Conservation (phyloP, 2,329 filamentous ascomycete genomes). For the Pyrenophora tritici-repentis region DNA sequence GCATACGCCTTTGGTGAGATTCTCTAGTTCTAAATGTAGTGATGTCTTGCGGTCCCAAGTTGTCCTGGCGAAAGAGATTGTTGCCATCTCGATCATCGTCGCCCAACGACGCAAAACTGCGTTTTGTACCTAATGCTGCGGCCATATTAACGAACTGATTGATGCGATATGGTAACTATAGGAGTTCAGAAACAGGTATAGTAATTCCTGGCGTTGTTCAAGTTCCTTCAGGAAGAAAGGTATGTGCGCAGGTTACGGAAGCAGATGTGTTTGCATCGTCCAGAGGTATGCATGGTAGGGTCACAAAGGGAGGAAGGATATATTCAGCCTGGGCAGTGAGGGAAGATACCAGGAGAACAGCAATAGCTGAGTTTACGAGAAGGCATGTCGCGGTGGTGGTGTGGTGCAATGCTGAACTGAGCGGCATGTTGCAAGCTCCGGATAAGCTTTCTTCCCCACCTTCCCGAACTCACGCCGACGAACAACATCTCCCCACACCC, state of each 20-base stretch:
- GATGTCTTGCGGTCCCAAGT: conserved; percentile 1
- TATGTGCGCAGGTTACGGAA: conserved; percentile 3
- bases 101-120: conserved; percentile 11
- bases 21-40: conserved; percentile 1
- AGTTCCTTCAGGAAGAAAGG: not conserved
- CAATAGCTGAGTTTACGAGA: conserved; percentile 1
- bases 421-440: conserved; percentile 6
- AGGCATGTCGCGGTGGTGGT: conserved; percentile 17
- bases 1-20: conserved; percentile 10
- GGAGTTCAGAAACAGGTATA: not conserved
- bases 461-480: conserved; percentile 2
- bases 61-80: conserved; percentile 2
- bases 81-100: conserved; percentile 9
- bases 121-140: conserved; percentile 6
- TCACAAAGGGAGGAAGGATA: not conserved
- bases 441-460: conserved; percentile 18
- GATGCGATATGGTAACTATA: not conserved
- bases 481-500: conserved; percentile 7
- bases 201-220: not conserved
- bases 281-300: conserved; percentile 10
- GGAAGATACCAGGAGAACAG: not conserved
- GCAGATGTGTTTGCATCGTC: not conserved
- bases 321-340: conserved; percentile 9
- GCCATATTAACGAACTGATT: conserved; percentile 1
- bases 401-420: conserved; percentile 1